These are phyloP conservation scores for Daldinia bambusicola DNA, from an alignment of 495 filamentous ascomycete species.

Conservation along the genomic window DNA sequence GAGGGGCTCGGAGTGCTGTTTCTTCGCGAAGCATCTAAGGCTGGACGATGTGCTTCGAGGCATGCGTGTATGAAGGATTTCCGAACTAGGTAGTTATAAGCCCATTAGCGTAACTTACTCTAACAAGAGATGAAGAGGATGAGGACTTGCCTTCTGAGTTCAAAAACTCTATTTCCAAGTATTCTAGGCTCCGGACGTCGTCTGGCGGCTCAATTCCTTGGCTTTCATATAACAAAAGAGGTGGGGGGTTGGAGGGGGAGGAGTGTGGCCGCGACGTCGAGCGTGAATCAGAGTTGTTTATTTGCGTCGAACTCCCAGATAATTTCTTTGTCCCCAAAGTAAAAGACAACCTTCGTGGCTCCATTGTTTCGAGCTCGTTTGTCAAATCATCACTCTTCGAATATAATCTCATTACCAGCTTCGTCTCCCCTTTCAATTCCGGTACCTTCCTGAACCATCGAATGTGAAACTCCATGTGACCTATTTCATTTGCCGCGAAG, in stretches of 20 bases:
- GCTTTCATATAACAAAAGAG: conserved; percentile 16
- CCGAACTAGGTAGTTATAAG: conserved; percentile 18
- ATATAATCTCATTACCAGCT: conserved; percentile 28
- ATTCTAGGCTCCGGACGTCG: conserved; percentile 26
- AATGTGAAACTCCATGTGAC: conserved; percentile 36
- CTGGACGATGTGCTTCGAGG: conserved; percentile 33
- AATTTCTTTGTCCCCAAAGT: conserved; percentile 16
- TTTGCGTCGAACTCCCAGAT: conserved; percentile 15
- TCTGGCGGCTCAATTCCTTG: conserved; percentile 27
- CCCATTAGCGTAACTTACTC: not conserved
- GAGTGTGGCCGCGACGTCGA: conserved; percentile 14
- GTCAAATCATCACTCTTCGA: conserved; percentile 24
- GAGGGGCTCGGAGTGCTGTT: conserved; percentile 18
- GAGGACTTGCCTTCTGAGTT: conserved; percentile 22
- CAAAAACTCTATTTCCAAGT: conserved; percentile 41
- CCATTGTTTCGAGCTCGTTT: not conserved
- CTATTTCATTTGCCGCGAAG: conserved; percentile 25
- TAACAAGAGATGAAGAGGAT: not conserved
- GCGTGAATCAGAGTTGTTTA: not conserved
- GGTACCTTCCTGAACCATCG: conserved; percentile 42
- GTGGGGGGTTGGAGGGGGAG: conserved; percentile 2
- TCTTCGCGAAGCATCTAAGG: conserved; percentile 5
- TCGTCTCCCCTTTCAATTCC: conserved; percentile 33
- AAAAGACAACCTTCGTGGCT: conserved; percentile 9
- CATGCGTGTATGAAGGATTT: conserved; percentile 41